These are phyloP conservation scores for Rhododendron molle DNA, from an alignment of 148 eudicot genomes.

Conservation along the genomic window DNA sequence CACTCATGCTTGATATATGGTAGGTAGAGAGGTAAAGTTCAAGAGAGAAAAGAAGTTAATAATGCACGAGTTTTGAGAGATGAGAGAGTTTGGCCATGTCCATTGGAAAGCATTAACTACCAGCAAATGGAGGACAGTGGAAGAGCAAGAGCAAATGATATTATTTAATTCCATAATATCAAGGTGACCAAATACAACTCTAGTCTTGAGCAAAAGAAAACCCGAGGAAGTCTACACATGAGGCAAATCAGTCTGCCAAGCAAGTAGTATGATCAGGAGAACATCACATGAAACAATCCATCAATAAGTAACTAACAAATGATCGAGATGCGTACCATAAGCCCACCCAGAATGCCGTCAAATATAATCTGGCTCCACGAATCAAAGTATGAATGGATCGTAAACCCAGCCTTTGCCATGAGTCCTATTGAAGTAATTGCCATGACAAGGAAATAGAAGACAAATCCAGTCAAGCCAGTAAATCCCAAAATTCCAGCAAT, in stretches of 20 bases:
- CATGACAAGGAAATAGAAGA: constrained; percentile 82
- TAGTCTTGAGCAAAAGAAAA: background rate
- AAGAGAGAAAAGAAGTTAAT: background rate
- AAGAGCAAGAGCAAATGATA: background rate
- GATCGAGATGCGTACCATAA: constrained; percentile 55
- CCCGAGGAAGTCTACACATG: background rate
- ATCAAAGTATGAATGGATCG: constrained; percentile 77
- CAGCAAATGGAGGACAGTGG: background rate
- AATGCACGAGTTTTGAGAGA: background rate
- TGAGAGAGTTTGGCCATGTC: background rate
- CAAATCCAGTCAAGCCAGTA: constrained; percentile 77
- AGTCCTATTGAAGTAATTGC: constrained; percentile 82
- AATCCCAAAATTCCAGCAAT: constrained; percentile 80
- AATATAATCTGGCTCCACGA: constrained; percentile 76
- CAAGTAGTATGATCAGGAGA: background rate
- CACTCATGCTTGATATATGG: background rate
- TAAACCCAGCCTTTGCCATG: constrained; percentile 77
- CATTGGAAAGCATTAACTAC: background rate
- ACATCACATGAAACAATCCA: no score
- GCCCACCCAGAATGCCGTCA: constrained; percentile 93
- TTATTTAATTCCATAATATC: background rate
- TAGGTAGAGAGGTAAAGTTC: background rate
- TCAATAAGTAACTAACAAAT: constrained; percentile 6
- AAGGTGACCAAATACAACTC: background rate
- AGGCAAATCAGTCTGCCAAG: background rate